Evolutionary conservation across 2,329 filamentous ascomycete genomes (phyloP), one percentile per base, ranked within the genome.

Genomic region (Cytospora mali): DNA sequence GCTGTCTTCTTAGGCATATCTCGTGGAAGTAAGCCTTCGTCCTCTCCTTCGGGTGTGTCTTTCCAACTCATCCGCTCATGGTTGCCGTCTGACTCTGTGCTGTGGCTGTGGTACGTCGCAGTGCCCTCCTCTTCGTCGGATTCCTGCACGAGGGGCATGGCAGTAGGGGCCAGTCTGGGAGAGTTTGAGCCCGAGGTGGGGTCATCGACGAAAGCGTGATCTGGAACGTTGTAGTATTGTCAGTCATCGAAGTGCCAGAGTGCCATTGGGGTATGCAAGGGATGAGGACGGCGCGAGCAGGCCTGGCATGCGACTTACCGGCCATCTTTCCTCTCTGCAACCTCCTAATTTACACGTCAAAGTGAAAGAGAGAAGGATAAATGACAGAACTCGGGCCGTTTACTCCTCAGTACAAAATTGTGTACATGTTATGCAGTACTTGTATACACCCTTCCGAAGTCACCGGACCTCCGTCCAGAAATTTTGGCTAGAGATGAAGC

Each of bases 1-100:
- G 93, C 91, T 10, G 93, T 97, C 73, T 88, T 89, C 65, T 82
- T 82, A 35, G 85, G 85, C 58, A 85, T 73, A 71, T 89, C 86
- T 65, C 86, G 80, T 25, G 80, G 79, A 11, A 89, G 78, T 80
- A 88, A 85, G 60, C 85, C 85, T 31, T 84, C 82, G 60, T 81
- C 73, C 39, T 80, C 71, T 16, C 73, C 74, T 1, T 53, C 55
- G 7, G 63, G 54, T 35, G 56, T 55, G 48, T 25, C 68, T 64
- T 59, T 66, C 31, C 27, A 64, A 31, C 29, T 64, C 25, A 60
- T 52, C 14, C 53, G 42, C 10, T 11, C 55, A 2, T 31, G 46
- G n/a, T 35, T 18, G 31, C 16, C 52, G 14, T 75, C 75, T 18
- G 73, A 71, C 51, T 74, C 75, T 31, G 72, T 73, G 55, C 60